Conservation (phyloP, 305 asterid genomes). For the Solanum hybrid region DNA sequence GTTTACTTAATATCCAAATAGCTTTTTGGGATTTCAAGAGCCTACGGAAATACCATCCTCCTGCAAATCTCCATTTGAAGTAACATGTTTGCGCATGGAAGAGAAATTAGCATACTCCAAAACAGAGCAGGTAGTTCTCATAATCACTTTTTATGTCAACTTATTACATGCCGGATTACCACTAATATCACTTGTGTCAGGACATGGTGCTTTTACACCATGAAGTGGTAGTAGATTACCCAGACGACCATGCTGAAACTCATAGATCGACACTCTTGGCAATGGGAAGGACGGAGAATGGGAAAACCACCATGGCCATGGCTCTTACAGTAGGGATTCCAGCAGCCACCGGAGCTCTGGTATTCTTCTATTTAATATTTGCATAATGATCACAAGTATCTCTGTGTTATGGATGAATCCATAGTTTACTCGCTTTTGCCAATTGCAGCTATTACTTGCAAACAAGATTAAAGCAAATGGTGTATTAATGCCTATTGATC, state of each 20-base stretch:
- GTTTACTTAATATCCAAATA: constrained; percentile 11
- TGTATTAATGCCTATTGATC: constrained; percentile 65
- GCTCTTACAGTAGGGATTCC: constrained; percentile 93
- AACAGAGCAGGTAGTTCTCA: constrained; percentile 48
- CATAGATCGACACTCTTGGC: constrained; percentile 71
- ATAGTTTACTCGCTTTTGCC: neutral
- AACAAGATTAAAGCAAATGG: constrained; percentile 52
- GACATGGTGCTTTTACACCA: constrained; percentile 95
- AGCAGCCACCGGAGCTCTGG: constrained; percentile 93
- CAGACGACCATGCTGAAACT: constrained; percentile 42
- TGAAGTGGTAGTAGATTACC: constrained; percentile 78
- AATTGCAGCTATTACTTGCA: constrained; percentile 61
- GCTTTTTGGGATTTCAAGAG: constrained; percentile 73
- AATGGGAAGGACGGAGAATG: constrained; percentile 52
- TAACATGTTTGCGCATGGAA: constrained; percentile 74
- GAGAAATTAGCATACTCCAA: constrained; percentile 64
- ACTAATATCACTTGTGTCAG: constrained; percentile 20
- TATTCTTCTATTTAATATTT: constrained; percentile 17
- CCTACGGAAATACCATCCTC: constrained; percentile 45
- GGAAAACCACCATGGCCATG: constrained; percentile 61
- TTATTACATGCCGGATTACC: neutral
- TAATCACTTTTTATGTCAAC: neutral
- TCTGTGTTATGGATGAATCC: neutral
- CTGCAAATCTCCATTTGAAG: constrained; percentile 61
- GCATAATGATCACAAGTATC: neutral